Evolutionary conservation across 805 yeast species (phyloP), one percentile per base, ranked within the genome.

Genomic region (Metschnikowia aberdeeniae): DNA sequence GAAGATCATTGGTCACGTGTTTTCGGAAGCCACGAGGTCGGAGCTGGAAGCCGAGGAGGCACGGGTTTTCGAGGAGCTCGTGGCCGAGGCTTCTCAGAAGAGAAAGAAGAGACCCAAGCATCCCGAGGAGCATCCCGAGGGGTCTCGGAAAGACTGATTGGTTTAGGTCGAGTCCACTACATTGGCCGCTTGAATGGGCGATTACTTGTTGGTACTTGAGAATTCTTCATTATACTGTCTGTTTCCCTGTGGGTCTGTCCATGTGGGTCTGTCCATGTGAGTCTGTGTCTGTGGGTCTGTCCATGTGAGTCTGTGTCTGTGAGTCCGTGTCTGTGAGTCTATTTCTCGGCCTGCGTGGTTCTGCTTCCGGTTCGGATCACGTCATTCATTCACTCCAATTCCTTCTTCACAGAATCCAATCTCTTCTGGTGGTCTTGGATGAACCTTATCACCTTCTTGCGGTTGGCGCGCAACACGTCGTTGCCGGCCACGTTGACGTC

Each of bases 41-140:
- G 79, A 81, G 48, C 80, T 72, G 30, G 90, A 85, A 57, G 88
- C 79, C 46, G 86, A 80, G 57, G 93, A 85, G 53, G 88, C 88
- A 3, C 79, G 85, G 52, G 74, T 86, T 7, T 86, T 86, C 58
- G 95, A 86, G 64, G 86, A 84, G 50, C 65, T 84, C 43, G 83
- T 81, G 14, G 75, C 75, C 5, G 75, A 72, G 50, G 72, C 77
- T 4, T 62, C 70, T 22, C 64, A 70, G 59, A 70, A 70, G 56
- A 57, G 75, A 52, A 64, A 63, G 41, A 67, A 65, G 64, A 64
- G 60, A 54, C 19, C 40, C 4, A 30, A 36, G n/a, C n/a, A n/a
- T n/a, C n/a, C n/a, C n/a, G n/a, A n/a, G 40, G 32, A 20, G 30
- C 32, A 39, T 30, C 22, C 38, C 11, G 31, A 22, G 8, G 26